phyloP scores from a whole-genome alignment of 2,329 filamentous ascomycete genomes.

The Tolypocladium ophioglossoides region DNA sequence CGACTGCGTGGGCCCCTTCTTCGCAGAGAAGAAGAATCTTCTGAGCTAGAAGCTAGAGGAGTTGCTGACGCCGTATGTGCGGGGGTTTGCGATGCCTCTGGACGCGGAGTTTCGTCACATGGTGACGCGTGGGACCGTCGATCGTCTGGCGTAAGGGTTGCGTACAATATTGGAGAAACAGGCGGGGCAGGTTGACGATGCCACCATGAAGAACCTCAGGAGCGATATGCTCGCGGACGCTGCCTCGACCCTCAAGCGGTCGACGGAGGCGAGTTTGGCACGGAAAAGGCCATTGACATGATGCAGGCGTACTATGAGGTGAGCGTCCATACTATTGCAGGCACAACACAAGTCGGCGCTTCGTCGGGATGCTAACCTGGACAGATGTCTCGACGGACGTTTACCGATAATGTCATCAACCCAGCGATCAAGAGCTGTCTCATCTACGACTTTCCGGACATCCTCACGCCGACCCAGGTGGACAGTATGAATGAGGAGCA shows the following conservation, averaged over 20 bases:
- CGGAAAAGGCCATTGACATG: constrained; percentile 30
- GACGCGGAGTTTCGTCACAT: constrained; percentile 19
- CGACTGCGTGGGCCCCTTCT: constrained; percentile 9
- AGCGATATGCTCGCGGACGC: background rate
- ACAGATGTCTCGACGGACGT: constrained; percentile 30
- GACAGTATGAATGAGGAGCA: constrained; percentile 4
- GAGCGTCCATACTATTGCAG: background rate
- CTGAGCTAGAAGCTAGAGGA: constrained; percentile 34
- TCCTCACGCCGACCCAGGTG: constrained; percentile 25
- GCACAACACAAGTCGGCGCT: too few species aligned
- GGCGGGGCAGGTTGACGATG: background rate
- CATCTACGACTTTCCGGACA: constrained; percentile 25
- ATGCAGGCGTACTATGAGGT: constrained; percentile 34
- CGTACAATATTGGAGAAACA: background rate
- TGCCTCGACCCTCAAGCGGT: constrained; percentile 3
- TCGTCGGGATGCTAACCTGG: background rate
- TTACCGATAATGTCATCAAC: constrained; percentile 36
- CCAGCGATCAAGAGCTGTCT: constrained; percentile 38
- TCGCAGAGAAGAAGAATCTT: constrained; percentile 18
- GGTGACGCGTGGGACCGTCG: background rate
- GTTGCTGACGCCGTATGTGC: background rate
- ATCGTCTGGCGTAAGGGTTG: background rate
- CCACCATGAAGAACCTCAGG: background rate
- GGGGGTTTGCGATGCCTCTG: constrained; percentile 6
- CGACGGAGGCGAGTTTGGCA: constrained; percentile 21